Evolutionary conservation across 2,329 filamentous ascomycete species (phyloP), one percentile per base, ranked within the genome.

Genomic region (Balansia obtecta): DNA sequence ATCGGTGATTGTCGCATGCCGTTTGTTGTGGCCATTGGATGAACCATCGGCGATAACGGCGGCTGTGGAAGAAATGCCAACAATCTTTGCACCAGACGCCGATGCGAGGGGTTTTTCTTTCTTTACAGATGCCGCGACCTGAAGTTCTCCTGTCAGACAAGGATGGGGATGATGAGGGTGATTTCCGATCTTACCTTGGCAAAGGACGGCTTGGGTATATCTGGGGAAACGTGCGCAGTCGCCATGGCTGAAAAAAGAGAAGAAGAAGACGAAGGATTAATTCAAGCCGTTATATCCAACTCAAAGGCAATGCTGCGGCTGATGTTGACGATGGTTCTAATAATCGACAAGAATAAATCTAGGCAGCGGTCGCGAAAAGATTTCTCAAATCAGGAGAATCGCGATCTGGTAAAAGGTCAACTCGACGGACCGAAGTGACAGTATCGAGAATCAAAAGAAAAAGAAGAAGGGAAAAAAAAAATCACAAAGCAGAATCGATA

Each of bases 161-260:
- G 41, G 45, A 49, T 7, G 15, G 46, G 44, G 16, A 8, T 12
- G 8, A 50, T 44, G 20, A 11, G 9, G 9, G 33, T 10, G 30
- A 22, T 18, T 12, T 15, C 7, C 34, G 13, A 42, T 11, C 72
- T 52, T 71, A 87, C 85, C 77, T 86, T 88, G 68, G 85, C 85
- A 73, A 89, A 89, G 42, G 85, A 87, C 58, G 83, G 76, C 67
- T 79, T 81, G 49, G 70, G 69, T 50, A 69, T 56, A 56, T 76
- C 74, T 54, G 71, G 61, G 57, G 71, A 65, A 57, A 72, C 65
- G 60, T 70, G 68, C 50, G 70, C 63, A 45, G 72, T 68, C 54
- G 74, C 70, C 74, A 78, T 78, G 56, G 55, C 60, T 44, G 13
- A 41, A 18, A 30, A 27, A 39, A 20, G 37, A 52, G 37, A 52